Conservation (phyloP, 257 asterid genomes). For the Penstemon newberryi region DNA sequence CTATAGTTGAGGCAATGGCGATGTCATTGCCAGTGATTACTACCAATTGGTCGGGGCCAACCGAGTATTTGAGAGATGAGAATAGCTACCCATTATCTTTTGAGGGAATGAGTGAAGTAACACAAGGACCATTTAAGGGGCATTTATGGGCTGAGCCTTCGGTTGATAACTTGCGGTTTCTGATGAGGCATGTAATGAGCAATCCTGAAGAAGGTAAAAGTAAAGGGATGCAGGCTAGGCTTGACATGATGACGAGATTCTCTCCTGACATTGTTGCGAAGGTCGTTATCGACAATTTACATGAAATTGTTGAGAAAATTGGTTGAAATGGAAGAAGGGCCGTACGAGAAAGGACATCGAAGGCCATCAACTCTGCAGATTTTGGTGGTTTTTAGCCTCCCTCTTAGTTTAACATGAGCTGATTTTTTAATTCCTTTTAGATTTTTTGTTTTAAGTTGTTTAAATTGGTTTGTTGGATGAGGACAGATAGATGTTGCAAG, state of each 20-base stretch:
- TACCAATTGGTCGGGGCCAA: constrained; percentile 93
- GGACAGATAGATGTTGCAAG: neutral
- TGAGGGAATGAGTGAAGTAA: constrained; percentile 61
- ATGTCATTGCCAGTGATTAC: constrained; percentile 83
- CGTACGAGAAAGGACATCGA: neutral
- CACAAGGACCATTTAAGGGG: constrained; percentile 74
- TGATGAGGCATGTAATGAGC: constrained; percentile 56
- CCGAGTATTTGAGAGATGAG: constrained; percentile 65
- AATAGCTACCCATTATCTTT: constrained; percentile 71
- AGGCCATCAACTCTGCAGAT: neutral
- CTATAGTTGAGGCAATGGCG: constrained; percentile 89
- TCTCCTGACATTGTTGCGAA: constrained; percentile 65
- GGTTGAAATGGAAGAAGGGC: neutral
- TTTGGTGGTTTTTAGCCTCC: neutral
- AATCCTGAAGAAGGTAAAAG: constrained; percentile 49
- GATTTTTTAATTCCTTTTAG: neutral
- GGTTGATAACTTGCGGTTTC: constrained; percentile 47
- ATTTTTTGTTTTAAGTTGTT: neutral
- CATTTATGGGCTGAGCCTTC: constrained; percentile 92
- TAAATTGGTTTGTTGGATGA: neutral
- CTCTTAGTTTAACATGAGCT: neutral
- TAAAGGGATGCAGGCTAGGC: constrained; percentile 68
- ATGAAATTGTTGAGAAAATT: constrained; percentile 31
- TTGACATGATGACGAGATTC: constrained; percentile 61
- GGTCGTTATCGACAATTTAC: constrained; percentile 49